phyloP scores from a whole-genome alignment of 768 basidiomycete species.

The Grammothele lineata region DNA sequence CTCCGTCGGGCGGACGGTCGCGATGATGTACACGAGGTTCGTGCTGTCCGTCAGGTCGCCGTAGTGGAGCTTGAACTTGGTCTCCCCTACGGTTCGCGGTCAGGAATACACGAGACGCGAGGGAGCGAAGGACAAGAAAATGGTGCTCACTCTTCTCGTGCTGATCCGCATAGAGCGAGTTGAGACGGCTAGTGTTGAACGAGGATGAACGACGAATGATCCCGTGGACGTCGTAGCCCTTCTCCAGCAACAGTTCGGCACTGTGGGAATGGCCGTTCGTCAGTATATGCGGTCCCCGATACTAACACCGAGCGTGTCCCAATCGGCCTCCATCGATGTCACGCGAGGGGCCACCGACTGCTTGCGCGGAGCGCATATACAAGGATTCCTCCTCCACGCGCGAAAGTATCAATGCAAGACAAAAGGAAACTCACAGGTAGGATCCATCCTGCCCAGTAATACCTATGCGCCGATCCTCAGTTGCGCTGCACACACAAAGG shows the following conservation, averaged over 20 bases:
- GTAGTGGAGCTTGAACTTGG: constrained; percentile 81
- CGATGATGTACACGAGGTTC: constrained; percentile 94
- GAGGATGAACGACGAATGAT: constrained; percentile 97
- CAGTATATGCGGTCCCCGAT: too few species aligned
- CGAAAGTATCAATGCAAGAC: neutral
- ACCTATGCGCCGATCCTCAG: constrained; percentile 41
- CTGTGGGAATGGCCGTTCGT: constrained; percentile 33
- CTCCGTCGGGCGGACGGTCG: constrained; percentile 91
- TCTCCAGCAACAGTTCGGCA: constrained; percentile 77
- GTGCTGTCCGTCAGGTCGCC: constrained; percentile 95
- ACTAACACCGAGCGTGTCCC: neutral
- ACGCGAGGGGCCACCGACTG: too few species aligned
- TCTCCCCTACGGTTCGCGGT: constrained; percentile 17
- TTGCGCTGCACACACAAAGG: constrained; percentile 3
- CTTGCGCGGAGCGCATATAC: too few species aligned
- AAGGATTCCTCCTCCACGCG: too few species aligned
- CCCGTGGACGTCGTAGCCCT: constrained; percentile 91
- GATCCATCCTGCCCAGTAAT: constrained; percentile 97
- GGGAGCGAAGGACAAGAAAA: too few species aligned
- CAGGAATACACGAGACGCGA: neutral
- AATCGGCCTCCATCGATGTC: neutral
- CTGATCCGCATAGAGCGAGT: constrained; percentile 90
- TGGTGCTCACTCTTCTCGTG: constrained; percentile 47
- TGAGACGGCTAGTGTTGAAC: constrained; percentile 95
- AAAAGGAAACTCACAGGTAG: constrained; percentile 62